phyloP scores from a whole-genome alignment of 139 green algal species.

The Volvox africanus region DNA sequence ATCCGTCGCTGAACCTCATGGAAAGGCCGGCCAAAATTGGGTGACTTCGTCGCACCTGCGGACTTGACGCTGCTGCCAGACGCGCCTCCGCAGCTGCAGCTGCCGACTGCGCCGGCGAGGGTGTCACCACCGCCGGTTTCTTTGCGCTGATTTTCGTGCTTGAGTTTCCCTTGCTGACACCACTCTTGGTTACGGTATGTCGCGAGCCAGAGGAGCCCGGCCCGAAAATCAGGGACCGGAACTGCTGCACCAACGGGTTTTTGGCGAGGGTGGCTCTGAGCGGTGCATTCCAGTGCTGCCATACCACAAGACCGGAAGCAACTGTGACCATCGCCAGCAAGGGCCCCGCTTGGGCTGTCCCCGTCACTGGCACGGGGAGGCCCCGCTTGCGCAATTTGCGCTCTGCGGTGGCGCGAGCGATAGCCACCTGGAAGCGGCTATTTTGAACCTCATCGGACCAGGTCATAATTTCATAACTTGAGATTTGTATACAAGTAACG shows the following conservation, averaged over 20 bases:
- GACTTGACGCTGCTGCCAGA: neutral
- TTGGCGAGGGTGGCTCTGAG: neutral
- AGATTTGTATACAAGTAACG: too few species aligned
- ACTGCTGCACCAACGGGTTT: conserved; percentile 39
- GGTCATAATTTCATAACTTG: conserved; percentile 2
- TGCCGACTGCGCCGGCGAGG: neutral
- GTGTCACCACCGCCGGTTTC: neutral
- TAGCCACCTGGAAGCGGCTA: neutral
- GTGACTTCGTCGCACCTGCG: neutral
- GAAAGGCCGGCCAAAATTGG: too few species aligned
- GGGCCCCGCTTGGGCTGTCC: neutral
- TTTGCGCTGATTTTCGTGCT: neutral
- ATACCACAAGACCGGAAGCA: conserved; percentile 5
- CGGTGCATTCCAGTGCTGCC: conserved; percentile 1
- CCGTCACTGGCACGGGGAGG: conserved; percentile 25
- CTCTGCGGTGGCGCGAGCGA: conserved; percentile 13
- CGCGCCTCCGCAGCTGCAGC: conserved; percentile 21
- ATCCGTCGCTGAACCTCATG: too few species aligned
- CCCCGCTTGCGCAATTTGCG: conserved; percentile 24
- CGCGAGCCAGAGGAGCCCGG: neutral
- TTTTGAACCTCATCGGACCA: conserved; percentile 40
- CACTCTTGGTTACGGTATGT: neutral
- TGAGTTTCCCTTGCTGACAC: neutral
- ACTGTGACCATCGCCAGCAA: conserved; percentile 19
- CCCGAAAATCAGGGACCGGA: conserved; percentile 18